These are phyloP conservation scores for Colletotrichum sp. DNA, from an alignment of 2,329 filamentous ascomycete species.

Conservation along the genomic window DNA sequence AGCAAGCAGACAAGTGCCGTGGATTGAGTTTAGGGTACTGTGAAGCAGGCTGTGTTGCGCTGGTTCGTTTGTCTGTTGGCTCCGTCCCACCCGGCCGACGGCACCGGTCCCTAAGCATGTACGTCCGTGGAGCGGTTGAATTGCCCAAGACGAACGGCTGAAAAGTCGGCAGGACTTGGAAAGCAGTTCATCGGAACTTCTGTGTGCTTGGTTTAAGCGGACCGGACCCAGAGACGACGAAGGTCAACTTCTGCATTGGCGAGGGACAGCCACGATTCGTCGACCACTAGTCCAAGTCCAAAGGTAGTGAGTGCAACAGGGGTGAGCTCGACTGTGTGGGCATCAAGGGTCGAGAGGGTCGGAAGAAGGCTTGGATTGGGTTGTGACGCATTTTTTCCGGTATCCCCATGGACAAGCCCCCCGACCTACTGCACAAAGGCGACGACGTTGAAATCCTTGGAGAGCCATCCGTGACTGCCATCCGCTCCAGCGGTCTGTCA, in stretches of 20 bases:
- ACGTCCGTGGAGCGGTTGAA: background rate
- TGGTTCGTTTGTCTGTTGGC: background rate
- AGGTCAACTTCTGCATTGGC: background rate
- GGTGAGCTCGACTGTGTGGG: background rate
- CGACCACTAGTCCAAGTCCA: background rate
- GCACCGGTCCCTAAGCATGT: background rate
- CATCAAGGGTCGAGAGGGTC: background rate
- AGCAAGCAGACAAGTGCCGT: slow-evolving; percentile 7
- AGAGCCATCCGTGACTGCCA: background rate
- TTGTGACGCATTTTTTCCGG: background rate
- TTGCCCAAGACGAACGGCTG: background rate
- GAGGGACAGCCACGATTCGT: background rate
- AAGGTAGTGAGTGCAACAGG: background rate
- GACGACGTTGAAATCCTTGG: background rate
- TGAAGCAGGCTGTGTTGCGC: background rate
- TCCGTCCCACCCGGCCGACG: background rate
- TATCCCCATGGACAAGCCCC: background rate
- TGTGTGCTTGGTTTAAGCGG: background rate
- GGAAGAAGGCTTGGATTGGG: background rate
- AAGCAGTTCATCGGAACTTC: background rate
- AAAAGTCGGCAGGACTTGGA: background rate
- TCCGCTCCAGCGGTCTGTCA: background rate
- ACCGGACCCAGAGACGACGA: background rate
- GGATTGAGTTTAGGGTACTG: background rate
- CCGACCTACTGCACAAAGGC: background rate